Conservation (phyloP, 2,329 filamentous ascomycete species). For the Penicillium thymicola region DNA sequence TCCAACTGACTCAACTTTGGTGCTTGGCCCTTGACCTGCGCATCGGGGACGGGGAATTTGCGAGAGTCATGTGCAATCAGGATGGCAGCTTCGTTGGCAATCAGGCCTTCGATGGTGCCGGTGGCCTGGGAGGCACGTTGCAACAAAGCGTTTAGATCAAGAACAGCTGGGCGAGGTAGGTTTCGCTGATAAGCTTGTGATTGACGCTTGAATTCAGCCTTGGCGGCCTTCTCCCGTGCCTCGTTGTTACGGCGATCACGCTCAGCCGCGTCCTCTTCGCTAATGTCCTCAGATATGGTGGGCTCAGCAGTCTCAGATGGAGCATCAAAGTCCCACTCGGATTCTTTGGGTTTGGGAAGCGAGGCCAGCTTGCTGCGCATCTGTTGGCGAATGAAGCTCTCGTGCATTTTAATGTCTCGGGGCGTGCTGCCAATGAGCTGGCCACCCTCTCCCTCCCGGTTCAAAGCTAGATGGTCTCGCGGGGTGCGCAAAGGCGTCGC, state of each 20-base stretch:
- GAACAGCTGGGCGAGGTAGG: conserved; percentile 69
- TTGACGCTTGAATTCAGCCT: conserved; percentile 72
- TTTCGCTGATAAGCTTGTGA: conserved; percentile 87
- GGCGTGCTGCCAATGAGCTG: conserved; percentile 71
- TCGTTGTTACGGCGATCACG: conserved; percentile 68
- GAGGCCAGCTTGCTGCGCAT: conserved; percentile 66
- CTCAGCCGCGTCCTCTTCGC: conserved; percentile 68
- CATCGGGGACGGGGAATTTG: conserved; percentile 68
- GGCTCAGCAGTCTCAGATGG: conserved; percentile 75
- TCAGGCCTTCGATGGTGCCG: conserved; percentile 64
- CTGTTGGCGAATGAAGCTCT: conserved; percentile 65
- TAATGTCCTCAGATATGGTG: conserved; percentile 48
- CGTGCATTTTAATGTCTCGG: conserved; percentile 67
- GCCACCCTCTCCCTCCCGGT: conserved; percentile 64
- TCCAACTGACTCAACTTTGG: conserved; percentile 61
- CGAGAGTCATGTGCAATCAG: conserved; percentile 79
- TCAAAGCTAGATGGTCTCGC: conserved; percentile 81
- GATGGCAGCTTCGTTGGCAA: conserved; percentile 73
- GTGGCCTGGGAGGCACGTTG: conserved; percentile 58
- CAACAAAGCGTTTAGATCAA: conserved; percentile 69
- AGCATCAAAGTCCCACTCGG: conserved; percentile 84
- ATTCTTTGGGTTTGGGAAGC: conserved; percentile 87
- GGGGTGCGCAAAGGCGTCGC: conserved; percentile 86
- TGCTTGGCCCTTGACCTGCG: conserved; percentile 62
- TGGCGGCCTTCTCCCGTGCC: conserved; percentile 60